Base-by-base conservation (phyloP, 1,284 basidiomycete genomes). In the Sporisorium scitamineum region DNA sequence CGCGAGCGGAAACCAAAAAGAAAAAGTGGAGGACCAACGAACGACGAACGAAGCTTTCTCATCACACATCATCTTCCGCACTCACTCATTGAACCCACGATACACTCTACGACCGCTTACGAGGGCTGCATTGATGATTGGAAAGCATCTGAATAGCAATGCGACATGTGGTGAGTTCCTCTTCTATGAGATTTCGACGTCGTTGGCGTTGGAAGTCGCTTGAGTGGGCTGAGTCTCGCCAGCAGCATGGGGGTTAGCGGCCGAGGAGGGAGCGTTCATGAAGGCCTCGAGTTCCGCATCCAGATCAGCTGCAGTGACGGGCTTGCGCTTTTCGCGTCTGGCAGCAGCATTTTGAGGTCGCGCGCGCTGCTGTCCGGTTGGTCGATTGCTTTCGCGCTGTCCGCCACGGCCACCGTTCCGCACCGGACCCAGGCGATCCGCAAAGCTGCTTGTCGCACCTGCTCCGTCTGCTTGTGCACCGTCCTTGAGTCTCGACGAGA, bases 221-320 rank as follows among this genome's bases (percentile, higher is more conserved):
- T 51, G 34, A 29, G 37, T 22, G 26, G 52, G 51, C 14, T 58
- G 61, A 14, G 31, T 26, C 14, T 27, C 26, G 34, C 31, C 22
- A 6, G 54, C 39, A n/a, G 47, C 42, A 22, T 24, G 41, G 1
- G 54, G 13, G n/a, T 45, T 16, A 37, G 50, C 10, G 0, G 54
- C 10, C 39, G 27, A 27, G 13, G 70, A 59, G 3, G 80, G 70
- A 8, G 71, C 48, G 41, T 80, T 83, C 93, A 96, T 94, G 86
- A 95, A 97, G 1, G 91, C 90, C 78, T 97, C 95, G 70, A 97
- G 86, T 87, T 97, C 94, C 83, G 90, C 91, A 86, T 97, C 95
- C 61, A 97, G 87, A 77, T 97, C 94, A 60, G 91, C 92, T 5
- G 90, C 91, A 9, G 92, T 94, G 83, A 92, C 76, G 9, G 73